These are phyloP conservation scores for Lepiota subincarnata DNA, from an alignment of 768 basidiomycete genomes.

Conservation along the genomic window DNA sequence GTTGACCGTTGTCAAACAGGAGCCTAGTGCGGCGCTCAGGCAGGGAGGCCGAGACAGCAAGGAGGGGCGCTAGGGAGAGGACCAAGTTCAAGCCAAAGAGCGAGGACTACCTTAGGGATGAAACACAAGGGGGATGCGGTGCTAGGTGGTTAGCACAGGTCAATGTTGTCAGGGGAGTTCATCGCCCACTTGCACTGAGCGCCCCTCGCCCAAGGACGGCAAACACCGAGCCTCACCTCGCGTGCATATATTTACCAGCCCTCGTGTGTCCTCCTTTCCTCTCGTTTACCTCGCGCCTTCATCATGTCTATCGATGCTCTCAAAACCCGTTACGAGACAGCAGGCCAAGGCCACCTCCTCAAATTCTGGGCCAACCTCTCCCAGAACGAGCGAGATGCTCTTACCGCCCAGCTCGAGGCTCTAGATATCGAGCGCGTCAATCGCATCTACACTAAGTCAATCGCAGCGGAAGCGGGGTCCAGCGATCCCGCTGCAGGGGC, in stretches of 20 bases:
- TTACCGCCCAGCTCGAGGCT: conserved; percentile 67
- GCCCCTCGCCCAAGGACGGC: conserved; percentile 10
- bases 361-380: conserved; percentile 78
- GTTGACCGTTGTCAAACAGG: not conserved
- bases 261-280: not conserved
- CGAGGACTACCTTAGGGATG: too few relatives aligned
- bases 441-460: conserved; percentile 75
- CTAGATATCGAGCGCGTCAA: conserved; percentile 93
- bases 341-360: conserved; percentile 87
- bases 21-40: not conserved
- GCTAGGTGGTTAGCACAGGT: not conserved
- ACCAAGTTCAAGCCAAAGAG: not conserved
- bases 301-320: conserved; percentile 57
- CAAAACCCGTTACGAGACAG: conserved; percentile 64
- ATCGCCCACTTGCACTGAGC: conserved; percentile 9
- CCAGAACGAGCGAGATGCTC: conserved; percentile 54
- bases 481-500: conserved; percentile 31
- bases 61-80: not conserved
- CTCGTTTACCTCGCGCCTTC: conserved; percentile 14
- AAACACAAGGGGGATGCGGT: conserved; percentile 1
- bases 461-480: conserved; percentile 56
- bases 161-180: not conserved
- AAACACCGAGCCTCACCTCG: conserved; percentile 13
- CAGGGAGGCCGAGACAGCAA: not conserved
- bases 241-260: conserved; percentile 9